phyloP scores from a whole-genome alignment of 306 rosid species.

The Gynostemma pentaphyllum region DNA sequence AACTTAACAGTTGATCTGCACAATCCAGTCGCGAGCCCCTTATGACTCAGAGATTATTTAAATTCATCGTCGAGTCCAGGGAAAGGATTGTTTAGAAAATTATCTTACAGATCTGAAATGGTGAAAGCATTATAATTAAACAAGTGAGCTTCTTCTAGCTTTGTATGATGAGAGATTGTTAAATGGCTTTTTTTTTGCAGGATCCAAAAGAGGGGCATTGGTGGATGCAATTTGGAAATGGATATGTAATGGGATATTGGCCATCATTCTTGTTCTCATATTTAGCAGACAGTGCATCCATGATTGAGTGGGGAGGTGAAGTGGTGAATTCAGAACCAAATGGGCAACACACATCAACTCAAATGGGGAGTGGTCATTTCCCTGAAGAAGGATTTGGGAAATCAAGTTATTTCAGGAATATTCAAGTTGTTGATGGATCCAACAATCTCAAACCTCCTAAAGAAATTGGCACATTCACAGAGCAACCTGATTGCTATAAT shows the following conservation, averaged over 20 bases:
- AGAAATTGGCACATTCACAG: slow-evolving; percentile 77
- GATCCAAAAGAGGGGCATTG: slow-evolving; percentile 98
- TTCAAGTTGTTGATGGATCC: slow-evolving; percentile 86
- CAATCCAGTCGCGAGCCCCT: too few species aligned
- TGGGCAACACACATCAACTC: slow-evolving; percentile 85
- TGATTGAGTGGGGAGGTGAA: slow-evolving; percentile 99
- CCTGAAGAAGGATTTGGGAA: slow-evolving; percentile 95
- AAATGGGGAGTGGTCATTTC: slow-evolving; percentile 93
- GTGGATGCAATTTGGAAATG: slow-evolving; percentile 99
- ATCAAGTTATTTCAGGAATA: slow-evolving; percentile 79
- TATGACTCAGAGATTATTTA: too few species aligned
- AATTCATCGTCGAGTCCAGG: too few species aligned
- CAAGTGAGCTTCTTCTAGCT: too few species aligned
- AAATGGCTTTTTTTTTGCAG: slow-evolving; percentile 16
- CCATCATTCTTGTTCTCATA: slow-evolving; percentile 90
- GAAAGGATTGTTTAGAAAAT: too few species aligned
- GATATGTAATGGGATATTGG: slow-evolving; percentile 83
- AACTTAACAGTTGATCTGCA: too few species aligned
- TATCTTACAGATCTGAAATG: too few species aligned
- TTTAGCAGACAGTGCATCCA: slow-evolving; percentile 88
- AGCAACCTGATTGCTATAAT: slow-evolving; percentile 85
- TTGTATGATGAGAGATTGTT: background rate
- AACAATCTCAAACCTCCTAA: slow-evolving; percentile 91
- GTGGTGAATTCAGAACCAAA: slow-evolving; percentile 76
- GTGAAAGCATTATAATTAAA: too few species aligned